Evolutionary conservation across 2,329 filamentous ascomycete species (phyloP), one percentile per base, ranked within the genome.

Genomic region (Aurifilum marmelostoma): DNA sequence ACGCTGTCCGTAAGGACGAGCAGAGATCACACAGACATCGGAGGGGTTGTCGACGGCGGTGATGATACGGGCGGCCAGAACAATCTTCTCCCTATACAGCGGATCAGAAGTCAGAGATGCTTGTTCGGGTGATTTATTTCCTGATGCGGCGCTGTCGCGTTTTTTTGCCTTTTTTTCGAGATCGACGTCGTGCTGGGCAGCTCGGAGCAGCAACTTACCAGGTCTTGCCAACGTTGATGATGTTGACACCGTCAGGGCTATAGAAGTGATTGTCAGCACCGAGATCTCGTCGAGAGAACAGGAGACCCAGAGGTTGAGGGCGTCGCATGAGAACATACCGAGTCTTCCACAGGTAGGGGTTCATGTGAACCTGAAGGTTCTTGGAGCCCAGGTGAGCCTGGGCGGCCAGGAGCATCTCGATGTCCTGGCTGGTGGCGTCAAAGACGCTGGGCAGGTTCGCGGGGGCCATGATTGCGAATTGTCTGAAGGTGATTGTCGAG

Each of bases 191-290:
- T 16, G 29, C 14, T 50, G 69, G 69, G 41, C 11, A 56, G 18
- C 24, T 67, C 63, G 63, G 64, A 16, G 21, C 29, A 72, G n/a
- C n/a, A 83, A 8, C 91, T 76, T 91, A 97, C 94, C 94, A 99
- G 85, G 96, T 99, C 93, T 99, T 99, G 88, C 95, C 94, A 85
- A 99, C 93, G 91, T 99, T 99, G 85, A 99, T 89, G 76, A 99
- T 89, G 84, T 99, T 99, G 87, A 99, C 91, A 86, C 96, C 96
- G 80, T 99, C 97, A 76, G 93, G 91, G 82, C 96, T 93, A 83
- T 94, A 97, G 14, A 18, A 32, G 29, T 14, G 12, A 16, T 34
- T 18, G 67, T 71, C 39, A 71, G 69, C 64, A 63, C 59, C 27
- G 12, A 18, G 37, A n/a, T 3, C 21, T 9, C 24, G 11, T 12